These are phyloP conservation scores for Alternaria ethzedia DNA, from an alignment of 2,329 filamentous ascomycete genomes.

Conservation along the genomic window DNA sequence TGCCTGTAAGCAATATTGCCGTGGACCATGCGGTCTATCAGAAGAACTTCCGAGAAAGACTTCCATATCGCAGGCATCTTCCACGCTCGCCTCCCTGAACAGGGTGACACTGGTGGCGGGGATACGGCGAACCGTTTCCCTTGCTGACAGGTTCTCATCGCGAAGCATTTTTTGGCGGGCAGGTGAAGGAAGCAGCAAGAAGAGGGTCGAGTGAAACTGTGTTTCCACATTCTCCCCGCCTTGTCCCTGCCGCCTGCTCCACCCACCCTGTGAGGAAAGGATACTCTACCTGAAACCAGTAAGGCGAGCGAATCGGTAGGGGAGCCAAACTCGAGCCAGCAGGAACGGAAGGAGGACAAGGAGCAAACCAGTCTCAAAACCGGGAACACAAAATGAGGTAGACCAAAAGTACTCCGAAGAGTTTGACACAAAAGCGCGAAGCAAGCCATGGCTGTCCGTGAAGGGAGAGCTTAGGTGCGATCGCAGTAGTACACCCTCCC, in stretches of 20 bases:
- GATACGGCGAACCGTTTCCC: slow-evolving; percentile 18
- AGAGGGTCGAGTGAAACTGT: neutral
- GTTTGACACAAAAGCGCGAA: neutral
- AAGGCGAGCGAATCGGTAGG: slow-evolving; percentile 3
- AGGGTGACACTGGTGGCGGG: slow-evolving; percentile 31
- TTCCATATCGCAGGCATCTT: slow-evolving; percentile 36
- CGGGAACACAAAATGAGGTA: slow-evolving; percentile 4
- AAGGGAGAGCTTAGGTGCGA: neutral
- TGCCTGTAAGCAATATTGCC: slow-evolving; percentile 28
- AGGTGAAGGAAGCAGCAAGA: neutral
- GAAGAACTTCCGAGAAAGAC: slow-evolving; percentile 16
- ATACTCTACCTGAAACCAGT: slow-evolving; percentile 21
- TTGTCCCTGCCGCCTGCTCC: neutral
- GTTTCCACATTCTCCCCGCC: neutral
- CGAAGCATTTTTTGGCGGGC: slow-evolving; percentile 19
- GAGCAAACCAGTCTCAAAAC: slow-evolving; percentile 9
- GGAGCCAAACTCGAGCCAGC: neutral
- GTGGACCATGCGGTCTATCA: slow-evolving; percentile 31
- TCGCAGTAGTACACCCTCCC: neutral
- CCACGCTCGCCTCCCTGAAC: slow-evolving; percentile 30
- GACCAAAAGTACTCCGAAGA: slow-evolving; percentile 5
- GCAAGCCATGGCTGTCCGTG: neutral
- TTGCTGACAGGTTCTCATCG: slow-evolving; percentile 28
- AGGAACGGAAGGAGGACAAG: slow-evolving; percentile 5
- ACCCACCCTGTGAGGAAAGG: slow-evolving; percentile 11